Evolutionary conservation across 768 basidiomycete genomes (phyloP).

Genomic region (Lactarius evosmus): DNA sequence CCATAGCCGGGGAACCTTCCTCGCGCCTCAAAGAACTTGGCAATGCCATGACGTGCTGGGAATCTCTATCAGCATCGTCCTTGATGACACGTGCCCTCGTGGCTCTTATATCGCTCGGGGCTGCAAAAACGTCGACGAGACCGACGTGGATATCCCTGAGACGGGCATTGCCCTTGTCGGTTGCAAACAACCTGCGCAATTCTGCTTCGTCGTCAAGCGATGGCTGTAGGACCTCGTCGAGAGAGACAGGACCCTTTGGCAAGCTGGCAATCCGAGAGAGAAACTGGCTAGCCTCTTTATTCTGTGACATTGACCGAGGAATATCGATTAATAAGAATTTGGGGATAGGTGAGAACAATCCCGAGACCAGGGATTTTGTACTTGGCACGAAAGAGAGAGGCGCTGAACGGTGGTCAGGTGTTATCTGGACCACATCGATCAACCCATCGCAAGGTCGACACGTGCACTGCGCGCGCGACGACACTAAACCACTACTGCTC

Average conservation of each 20-base stretch:
- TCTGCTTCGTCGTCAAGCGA: slow-evolving; percentile 56
- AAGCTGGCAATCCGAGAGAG: slow-evolving; percentile 30
- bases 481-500: no score
- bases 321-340: background rate
- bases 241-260: slow-evolving; percentile 36
- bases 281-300: slow-evolving; percentile 33
- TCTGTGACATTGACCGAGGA: slow-evolving; percentile 30
- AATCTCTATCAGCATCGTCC: slow-evolving; percentile 43
- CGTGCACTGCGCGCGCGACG: no score
- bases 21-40: slow-evolving; percentile 42
- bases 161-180: slow-evolving; percentile 45
- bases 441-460: no score
- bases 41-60: slow-evolving; percentile 56
- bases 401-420: background rate
- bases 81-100: slow-evolving; percentile 50
- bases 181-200: slow-evolving; percentile 54
- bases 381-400: background rate
- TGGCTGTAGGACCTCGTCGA: slow-evolving; percentile 46
- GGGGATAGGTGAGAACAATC: background rate
- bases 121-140: slow-evolving; percentile 57
- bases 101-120: slow-evolving; percentile 46
- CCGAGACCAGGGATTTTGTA: background rate
- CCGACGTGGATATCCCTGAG: slow-evolving; percentile 51
- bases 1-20: slow-evolving; percentile 51
- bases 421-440: background rate